Conservation (phyloP, 2,329 filamentous ascomycete species). For the Venturia effusa region DNA sequence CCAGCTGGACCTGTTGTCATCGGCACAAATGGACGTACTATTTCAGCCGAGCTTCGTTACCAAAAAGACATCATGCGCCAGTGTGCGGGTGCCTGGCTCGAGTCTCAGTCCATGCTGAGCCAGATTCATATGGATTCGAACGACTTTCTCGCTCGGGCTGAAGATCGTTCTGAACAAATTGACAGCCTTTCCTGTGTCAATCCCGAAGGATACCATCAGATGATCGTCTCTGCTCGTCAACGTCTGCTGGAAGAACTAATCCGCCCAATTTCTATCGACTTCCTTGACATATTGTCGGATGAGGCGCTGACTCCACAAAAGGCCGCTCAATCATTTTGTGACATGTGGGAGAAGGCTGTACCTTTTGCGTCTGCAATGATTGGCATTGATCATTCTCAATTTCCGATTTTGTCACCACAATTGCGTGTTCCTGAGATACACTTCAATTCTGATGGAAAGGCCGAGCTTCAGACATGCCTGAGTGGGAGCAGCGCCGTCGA, state of each 20-base stretch:
- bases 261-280: too few species aligned
- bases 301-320: too few species aligned
- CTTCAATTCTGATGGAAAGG: neutral
- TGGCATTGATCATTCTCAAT: too few species aligned
- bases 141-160: neutral
- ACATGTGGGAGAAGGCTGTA: too few species aligned
- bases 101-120: neutral
- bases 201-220: neutral
- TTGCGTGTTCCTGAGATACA: neutral
- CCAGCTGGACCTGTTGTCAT: slow-evolving; percentile 3
- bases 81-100: neutral
- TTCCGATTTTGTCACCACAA: too few species aligned
- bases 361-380: too few species aligned
- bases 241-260: too few species aligned
- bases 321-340: too few species aligned
- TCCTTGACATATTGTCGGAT: too few species aligned
- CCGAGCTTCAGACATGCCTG: neutral
- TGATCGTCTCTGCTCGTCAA: too few species aligned
- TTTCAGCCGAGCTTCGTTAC: slow-evolving; percentile 1
- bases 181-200: neutral
- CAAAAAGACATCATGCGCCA: neutral
- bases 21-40: neutral
- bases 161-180: neutral
- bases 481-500: neutral
- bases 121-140: neutral